These are phyloP conservation scores for Fusarium pseudograminearum DNA, from an alignment of 2,329 filamentous ascomycete species.

Conservation along the genomic window DNA sequence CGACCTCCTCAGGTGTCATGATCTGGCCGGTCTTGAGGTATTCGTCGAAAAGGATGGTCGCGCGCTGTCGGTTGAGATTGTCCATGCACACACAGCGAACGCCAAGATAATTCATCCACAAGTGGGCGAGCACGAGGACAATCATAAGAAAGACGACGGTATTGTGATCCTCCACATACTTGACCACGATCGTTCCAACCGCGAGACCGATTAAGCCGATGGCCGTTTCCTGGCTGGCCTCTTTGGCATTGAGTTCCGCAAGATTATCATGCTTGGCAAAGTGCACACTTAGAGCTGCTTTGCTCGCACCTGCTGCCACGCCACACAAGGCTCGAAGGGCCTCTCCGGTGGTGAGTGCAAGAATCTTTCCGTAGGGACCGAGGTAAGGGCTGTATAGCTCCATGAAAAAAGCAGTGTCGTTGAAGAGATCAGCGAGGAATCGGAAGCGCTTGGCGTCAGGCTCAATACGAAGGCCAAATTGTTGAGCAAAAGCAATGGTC, in stretches of 20 bases:
- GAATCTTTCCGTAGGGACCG: constrained; percentile 63
- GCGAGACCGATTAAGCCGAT: constrained; percentile 91
- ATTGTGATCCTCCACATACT: constrained; percentile 74
- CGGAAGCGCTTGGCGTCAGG: constrained; percentile 93
- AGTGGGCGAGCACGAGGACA: constrained; percentile 78
- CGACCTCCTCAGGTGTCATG: constrained; percentile 74
- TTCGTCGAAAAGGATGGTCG: constrained; percentile 78
- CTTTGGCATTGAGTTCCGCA: constrained; percentile 93
- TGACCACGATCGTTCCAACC: constrained; percentile 83
- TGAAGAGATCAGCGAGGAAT: constrained; percentile 88
- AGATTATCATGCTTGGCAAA: constrained; percentile 90
- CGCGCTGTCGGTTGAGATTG: constrained; percentile 86
- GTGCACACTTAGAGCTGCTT: constrained; percentile 90
- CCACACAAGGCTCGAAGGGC: constrained; percentile 78
- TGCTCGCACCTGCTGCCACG: constrained; percentile 88
- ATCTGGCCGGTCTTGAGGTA: constrained; percentile 64
- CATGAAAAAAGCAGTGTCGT: constrained; percentile 87
- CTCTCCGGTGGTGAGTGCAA: constrained; percentile 63
- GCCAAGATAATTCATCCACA: constrained; percentile 87
- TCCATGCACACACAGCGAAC: constrained; percentile 87
- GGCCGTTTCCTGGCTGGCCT: constrained; percentile 94
- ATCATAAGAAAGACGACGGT: constrained; percentile 82
- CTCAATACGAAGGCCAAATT: constrained; percentile 83
- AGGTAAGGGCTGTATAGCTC: constrained; percentile 84
- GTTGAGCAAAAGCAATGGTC: constrained; percentile 88